These are phyloP conservation scores for Haberlea rhodopensis DNA, from an alignment of 257 asterid genomes.

Conservation along the genomic window DNA sequence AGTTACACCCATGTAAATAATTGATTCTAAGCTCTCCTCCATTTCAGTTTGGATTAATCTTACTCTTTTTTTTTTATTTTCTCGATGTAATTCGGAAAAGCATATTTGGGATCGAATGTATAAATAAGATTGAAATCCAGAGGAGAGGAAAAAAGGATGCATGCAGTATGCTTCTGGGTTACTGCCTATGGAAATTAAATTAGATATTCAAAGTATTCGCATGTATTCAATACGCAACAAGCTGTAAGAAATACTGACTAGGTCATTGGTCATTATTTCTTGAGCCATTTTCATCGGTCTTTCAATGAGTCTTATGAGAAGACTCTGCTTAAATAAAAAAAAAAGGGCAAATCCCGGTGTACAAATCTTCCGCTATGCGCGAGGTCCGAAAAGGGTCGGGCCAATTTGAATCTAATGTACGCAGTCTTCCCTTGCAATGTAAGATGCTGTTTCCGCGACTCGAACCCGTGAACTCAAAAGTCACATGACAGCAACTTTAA, in stretches of 20 bases:
- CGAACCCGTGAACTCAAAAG: too few relatives aligned
- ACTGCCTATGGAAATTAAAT: constrained; percentile 20
- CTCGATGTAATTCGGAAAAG: too few relatives aligned
- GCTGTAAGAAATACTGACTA: constrained; percentile 28
- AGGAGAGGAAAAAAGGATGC: background rate
- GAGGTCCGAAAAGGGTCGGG: too few relatives aligned
- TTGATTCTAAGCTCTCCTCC: constrained; percentile 47
- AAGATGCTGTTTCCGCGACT: too few relatives aligned
- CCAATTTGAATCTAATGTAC: too few relatives aligned
- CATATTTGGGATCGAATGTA: constrained; percentile 14
- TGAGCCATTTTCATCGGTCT: constrained; percentile 24
- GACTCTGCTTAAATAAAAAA: too few relatives aligned
- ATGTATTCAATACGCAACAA: constrained; percentile 53
- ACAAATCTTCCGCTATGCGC: too few relatives aligned
- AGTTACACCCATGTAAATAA: constrained; percentile 47
- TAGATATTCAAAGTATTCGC: constrained; percentile 45
- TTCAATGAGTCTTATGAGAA: constrained; percentile 47
- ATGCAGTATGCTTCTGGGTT: constrained; percentile 9
- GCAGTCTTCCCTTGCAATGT: too few relatives aligned
- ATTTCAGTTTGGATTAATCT: constrained; percentile 21
- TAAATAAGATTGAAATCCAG: too few relatives aligned
- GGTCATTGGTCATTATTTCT: constrained; percentile 32
- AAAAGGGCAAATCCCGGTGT: too few relatives aligned
- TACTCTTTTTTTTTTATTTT: background rate
- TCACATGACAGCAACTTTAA: too few relatives aligned